A percentile compares a stretch with the other conserved stretches of the same genome.
phyloP scores from a whole-genome alignment of 176 grass and related monocot genomes.

The Aegilops speltoides region DNA sequence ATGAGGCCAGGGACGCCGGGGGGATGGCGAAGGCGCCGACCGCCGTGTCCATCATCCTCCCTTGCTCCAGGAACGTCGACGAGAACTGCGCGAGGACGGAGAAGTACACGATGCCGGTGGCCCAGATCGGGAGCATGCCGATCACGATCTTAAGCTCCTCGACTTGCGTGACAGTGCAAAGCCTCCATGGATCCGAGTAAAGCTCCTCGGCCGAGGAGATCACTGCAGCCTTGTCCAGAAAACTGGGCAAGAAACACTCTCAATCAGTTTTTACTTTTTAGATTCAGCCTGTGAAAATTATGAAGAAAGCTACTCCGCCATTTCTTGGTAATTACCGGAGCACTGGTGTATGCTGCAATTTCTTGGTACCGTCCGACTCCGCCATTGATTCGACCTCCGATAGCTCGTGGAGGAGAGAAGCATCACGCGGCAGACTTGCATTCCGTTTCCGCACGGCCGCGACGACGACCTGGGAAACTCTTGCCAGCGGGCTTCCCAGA shows the following conservation, averaged over 20 bases:
- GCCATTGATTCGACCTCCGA: conserved; percentile 37
- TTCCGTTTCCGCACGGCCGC: conserved; percentile 55
- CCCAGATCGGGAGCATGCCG: conserved; percentile 76
- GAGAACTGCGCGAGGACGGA: conserved; percentile 80
- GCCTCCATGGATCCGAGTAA: conserved; percentile 57
- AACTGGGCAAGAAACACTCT: conserved; percentile 31
- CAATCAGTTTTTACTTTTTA: neutral
- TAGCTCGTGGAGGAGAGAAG: conserved; percentile 57
- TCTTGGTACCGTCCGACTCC: conserved; percentile 20
- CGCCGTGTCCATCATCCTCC: conserved; percentile 49
- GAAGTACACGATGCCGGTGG: conserved; percentile 66
- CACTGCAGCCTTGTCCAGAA: conserved; percentile 72
- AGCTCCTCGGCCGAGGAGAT: conserved; percentile 34
- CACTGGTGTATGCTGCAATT: conserved; percentile 50
- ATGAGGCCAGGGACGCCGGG: conserved; percentile 73
- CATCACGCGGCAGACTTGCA: conserved; percentile 35
- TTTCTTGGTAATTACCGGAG: conserved; percentile 46
- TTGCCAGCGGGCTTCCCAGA: conserved; percentile 60
- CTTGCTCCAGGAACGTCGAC: conserved; percentile 82
- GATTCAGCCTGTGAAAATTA: too few species aligned
- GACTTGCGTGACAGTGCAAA: conserved; percentile 73
- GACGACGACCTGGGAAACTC: conserved; percentile 58
- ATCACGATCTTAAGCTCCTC: conserved; percentile 75
- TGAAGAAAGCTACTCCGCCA: neutral
- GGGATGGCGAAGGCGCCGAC: conserved; percentile 63